These are phyloP conservation scores for Albifimbria verrucaria DNA, from an alignment of 2,329 filamentous ascomycete genomes.

Conservation along the genomic window DNA sequence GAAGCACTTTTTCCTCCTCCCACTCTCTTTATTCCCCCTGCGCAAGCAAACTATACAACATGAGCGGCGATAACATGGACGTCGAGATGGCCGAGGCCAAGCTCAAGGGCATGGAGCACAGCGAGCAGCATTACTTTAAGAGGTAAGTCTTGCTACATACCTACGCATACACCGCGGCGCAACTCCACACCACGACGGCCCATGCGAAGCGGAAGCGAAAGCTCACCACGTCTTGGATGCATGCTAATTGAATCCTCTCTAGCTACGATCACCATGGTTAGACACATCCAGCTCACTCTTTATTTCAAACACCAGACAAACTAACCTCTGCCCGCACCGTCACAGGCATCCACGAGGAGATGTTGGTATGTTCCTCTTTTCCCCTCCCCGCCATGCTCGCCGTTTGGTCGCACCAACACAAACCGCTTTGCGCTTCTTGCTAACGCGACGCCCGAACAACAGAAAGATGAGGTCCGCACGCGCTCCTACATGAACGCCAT, in stretches of 20 bases:
- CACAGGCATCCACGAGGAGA: conserved; percentile 92
- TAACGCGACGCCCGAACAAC: conserved; percentile 17
- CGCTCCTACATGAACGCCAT: conserved; percentile 96
- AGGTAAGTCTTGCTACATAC: conserved; percentile 55
- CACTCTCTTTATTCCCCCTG: not conserved
- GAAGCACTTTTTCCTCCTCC: not conserved
- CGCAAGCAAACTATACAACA: conserved; percentile 14
- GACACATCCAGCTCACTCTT: conserved; percentile 8
- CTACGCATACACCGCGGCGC: not conserved
- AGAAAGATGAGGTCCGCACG: conserved; percentile 99
- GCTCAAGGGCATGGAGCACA: conserved; percentile 78
- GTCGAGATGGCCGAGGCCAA: conserved; percentile 58
- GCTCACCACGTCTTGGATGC: conserved; percentile 2
- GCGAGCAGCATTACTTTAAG: conserved; percentile 99
- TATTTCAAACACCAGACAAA: conserved; percentile 1
- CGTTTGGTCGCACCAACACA: conserved; percentile 1
- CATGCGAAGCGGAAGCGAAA: no score
- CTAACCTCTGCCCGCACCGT: conserved; percentile 28
- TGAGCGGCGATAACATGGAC: conserved; percentile 54
- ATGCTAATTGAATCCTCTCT: conserved; percentile 33
- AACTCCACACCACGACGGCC: no score
- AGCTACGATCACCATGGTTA: conserved; percentile 98
- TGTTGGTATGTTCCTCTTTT: conserved; percentile 69
- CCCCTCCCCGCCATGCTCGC: conserved; percentile 10
- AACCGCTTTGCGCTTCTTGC: conserved; percentile 3